phyloP scores from a whole-genome alignment of 176 grass and related monocot species.

The Avena atlantica region DNA sequence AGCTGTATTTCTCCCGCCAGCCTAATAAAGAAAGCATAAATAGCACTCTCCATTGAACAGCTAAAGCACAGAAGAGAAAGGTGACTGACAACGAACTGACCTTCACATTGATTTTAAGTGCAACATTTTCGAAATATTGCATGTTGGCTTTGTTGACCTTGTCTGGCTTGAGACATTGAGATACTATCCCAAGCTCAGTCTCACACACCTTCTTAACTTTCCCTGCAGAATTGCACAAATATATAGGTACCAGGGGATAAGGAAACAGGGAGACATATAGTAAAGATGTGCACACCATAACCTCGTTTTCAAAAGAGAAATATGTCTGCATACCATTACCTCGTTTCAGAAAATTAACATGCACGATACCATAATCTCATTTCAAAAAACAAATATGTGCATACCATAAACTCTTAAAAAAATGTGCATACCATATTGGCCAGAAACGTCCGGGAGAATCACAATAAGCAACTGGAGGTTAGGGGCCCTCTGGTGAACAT shows the following conservation, averaged over 20 bases:
- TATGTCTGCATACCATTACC: background rate
- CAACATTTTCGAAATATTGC: constrained; percentile 71
- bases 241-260: background rate
- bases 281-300: constrained; percentile 10
- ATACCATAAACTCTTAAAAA: background rate
- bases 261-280: background rate
- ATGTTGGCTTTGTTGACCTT: constrained; percentile 42
- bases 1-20: constrained; percentile 71
- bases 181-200: constrained; percentile 81
- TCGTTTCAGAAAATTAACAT: background rate
- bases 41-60: background rate
- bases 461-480: constrained; percentile 64
- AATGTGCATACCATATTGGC: constrained; percentile 57
- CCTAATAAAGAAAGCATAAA: constrained; percentile 45
- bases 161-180: constrained; percentile 64
- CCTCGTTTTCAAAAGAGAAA: background rate
- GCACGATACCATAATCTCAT: constrained; percentile 49
- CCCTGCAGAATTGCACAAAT: constrained; percentile 49
- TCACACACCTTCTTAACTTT: constrained; percentile 78
- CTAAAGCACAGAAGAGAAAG: background rate
- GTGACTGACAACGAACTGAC: constrained; percentile 33
- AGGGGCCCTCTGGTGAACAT: constrained; percentile 39
- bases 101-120: constrained; percentile 95
- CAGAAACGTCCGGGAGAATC: constrained; percentile 60
- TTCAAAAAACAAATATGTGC: background rate